phyloP scores from a whole-genome alignment of 1,284 basidiomycete genomes.

The Naganishia sp. region DNA sequence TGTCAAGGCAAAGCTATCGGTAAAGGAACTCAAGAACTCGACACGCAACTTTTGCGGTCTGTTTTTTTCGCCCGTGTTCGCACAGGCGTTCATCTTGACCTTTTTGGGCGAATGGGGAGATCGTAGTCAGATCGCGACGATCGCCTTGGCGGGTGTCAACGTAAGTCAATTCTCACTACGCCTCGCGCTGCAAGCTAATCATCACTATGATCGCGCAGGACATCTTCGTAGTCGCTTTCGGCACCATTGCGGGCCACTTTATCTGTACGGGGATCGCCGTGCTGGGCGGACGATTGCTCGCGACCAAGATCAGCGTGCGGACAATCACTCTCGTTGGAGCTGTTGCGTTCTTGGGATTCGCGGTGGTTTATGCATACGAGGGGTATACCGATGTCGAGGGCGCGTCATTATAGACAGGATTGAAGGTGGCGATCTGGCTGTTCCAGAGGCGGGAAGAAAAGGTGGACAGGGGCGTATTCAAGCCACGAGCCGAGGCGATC shows the following conservation, averaged over 20 bases:
- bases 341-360: constrained; percentile 78
- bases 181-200: background rate
- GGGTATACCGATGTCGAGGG: constrained; percentile 52
- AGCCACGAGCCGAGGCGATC: too few species aligned
- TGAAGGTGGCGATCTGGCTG: too few species aligned
- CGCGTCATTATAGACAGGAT: background rate
- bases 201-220: constrained; percentile 56
- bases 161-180: constrained; percentile 59
- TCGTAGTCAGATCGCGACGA: constrained; percentile 94
- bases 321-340: constrained; percentile 86
- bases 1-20: background rate
- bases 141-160: constrained; percentile 92
- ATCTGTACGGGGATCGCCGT: constrained; percentile 88
- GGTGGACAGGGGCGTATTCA: too few species aligned
- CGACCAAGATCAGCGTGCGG: constrained; percentile 91
- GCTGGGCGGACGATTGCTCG: constrained; percentile 83
- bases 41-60: constrained; percentile 78
- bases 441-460: too few species aligned
- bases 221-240: constrained; percentile 77
- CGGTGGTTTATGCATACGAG: constrained; percentile 72
- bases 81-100: constrained; percentile 91
- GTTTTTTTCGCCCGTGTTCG: constrained; percentile 87
- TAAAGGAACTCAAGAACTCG: constrained; percentile 60
- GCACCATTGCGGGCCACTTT: constrained; percentile 85
- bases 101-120: constrained; percentile 99